These are phyloP conservation scores for Dothistroma pini DNA, from an alignment of 2,329 filamentous ascomycete species.

Conservation along the genomic window DNA sequence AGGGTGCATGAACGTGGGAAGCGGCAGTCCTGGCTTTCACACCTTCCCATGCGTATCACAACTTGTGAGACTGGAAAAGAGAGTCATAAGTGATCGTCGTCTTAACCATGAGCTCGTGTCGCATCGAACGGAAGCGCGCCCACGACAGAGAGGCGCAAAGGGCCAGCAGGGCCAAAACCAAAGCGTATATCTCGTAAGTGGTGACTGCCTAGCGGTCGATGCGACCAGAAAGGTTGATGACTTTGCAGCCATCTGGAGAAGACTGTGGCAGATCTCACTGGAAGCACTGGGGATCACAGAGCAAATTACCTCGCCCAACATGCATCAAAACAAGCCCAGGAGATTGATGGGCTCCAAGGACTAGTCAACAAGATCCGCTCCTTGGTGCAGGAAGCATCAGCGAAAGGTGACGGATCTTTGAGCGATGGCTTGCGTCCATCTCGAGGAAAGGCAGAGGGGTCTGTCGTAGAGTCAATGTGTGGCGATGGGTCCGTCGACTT, in stretches of 20 bases:
- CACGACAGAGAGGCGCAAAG: conserved; percentile 24
- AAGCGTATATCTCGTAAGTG: conserved; percentile 19
- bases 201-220: background rate
- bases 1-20: background rate
- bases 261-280: conserved; percentile 22
- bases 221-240: background rate
- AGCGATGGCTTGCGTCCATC: background rate
- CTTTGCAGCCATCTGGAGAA: conserved; percentile 21
- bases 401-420: conserved; percentile 14
- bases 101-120: conserved; percentile 17
- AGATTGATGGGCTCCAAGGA: conserved; percentile 23
- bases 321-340: conserved; percentile 22
- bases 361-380: conserved; percentile 21
- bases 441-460: conserved; percentile 13
- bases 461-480: conserved; percentile 5
- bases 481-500: conserved; percentile 4
- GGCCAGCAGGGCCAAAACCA: conserved; percentile 24
- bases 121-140: conserved; percentile 27
- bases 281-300: conserved; percentile 19
- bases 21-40: background rate
- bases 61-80: background rate
- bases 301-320: conserved; percentile 23
- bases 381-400: conserved; percentile 20
- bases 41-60: background rate
- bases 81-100: background rate